Evolutionary conservation across 768 basidiomycete genomes (phyloP).

Genomic region (Rhodotorula toruloides): DNA sequence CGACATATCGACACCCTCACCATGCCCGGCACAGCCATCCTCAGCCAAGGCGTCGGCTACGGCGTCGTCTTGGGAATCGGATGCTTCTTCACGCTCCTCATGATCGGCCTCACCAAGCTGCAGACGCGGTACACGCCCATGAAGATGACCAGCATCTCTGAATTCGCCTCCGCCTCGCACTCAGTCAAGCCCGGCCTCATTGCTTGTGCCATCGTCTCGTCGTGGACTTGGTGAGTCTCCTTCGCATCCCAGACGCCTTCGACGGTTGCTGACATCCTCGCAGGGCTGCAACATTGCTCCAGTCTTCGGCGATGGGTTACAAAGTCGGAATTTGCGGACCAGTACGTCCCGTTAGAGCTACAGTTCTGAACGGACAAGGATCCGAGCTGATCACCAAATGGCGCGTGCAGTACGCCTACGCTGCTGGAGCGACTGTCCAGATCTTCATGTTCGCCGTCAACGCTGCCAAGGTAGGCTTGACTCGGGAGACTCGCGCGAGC

Average conservation of each 20-base stretch:
- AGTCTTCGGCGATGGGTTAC: conserved; percentile 78
- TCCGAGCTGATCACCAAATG: no score
- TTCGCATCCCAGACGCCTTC: no score
- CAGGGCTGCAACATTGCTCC: conserved; percentile 54
- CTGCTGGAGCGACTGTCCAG: conserved; percentile 72
- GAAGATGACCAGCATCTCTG: conserved; percentile 54
- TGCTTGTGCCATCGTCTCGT: conserved; percentile 55
- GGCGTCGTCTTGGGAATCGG: conserved; percentile 48
- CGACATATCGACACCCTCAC: background rate
- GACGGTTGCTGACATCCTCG: background rate
- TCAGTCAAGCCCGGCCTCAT: conserved; percentile 63
- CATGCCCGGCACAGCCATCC: conserved; percentile 18
- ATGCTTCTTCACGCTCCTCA: conserved; percentile 76
- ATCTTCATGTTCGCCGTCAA: conserved; percentile 70
- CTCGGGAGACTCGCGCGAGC: no score
- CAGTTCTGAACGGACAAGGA: background rate
- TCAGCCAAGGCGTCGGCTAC: conserved; percentile 18
- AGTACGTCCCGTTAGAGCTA: conserved; percentile 42
- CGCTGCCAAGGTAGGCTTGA: no score
- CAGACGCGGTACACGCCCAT: conserved; percentile 72
- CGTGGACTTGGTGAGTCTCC: background rate
- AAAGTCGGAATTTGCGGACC: conserved; percentile 80
- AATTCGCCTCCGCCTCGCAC: conserved; percentile 49
- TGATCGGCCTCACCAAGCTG: conserved; percentile 68
- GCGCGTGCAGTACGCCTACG: no score